Evolutionary conservation across 192 early-diverging fungal species (phyloP).

Genomic region (Lobosporangium transversale): DNA sequence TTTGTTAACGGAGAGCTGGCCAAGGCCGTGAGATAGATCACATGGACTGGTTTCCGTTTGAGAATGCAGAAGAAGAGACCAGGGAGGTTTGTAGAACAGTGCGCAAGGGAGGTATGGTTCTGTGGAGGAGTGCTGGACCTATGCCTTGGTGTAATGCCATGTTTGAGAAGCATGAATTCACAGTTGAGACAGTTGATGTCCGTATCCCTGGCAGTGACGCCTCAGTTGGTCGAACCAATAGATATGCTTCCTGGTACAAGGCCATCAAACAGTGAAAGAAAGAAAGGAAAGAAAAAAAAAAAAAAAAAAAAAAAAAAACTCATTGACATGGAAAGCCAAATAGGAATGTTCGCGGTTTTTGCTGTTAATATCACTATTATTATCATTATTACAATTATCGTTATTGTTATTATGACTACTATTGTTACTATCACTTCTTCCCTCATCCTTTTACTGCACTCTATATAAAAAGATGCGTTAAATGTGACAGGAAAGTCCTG

Average conservation of each 20-base stretch:
- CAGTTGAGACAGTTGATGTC: slow-evolving; percentile 72
- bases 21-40: slow-evolving; percentile 88
- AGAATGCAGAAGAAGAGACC: slow-evolving; percentile 79
- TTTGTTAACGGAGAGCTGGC: slow-evolving; percentile 74
- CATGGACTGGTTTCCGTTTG: slow-evolving; percentile 83
- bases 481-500: too few relatives aligned
- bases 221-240: slow-evolving; percentile 86
- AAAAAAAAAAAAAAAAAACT: not conserved
- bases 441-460: too few relatives aligned
- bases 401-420: too few relatives aligned
- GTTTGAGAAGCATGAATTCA: slow-evolving; percentile 78
- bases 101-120: slow-evolving; percentile 72
- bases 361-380: too few relatives aligned
- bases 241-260: slow-evolving; percentile 80
- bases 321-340: too few relatives aligned
- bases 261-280: slow-evolving; percentile 63
- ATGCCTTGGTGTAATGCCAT: slow-evolving; percentile 83
- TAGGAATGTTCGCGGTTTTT: too few relatives aligned
- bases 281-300: too few relatives aligned
- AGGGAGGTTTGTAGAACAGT: slow-evolving; percentile 68
- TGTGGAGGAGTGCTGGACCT: slow-evolving; percentile 84
- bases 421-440: too few relatives aligned
- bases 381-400: too few relatives aligned
- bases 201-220: slow-evolving; percentile 68
- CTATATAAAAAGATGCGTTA: too few relatives aligned